Evolutionary conservation across 345 rosid genomes (phyloP), one percentile per base, ranked within the genome.

Genomic region (Euclidium syriacum): DNA sequence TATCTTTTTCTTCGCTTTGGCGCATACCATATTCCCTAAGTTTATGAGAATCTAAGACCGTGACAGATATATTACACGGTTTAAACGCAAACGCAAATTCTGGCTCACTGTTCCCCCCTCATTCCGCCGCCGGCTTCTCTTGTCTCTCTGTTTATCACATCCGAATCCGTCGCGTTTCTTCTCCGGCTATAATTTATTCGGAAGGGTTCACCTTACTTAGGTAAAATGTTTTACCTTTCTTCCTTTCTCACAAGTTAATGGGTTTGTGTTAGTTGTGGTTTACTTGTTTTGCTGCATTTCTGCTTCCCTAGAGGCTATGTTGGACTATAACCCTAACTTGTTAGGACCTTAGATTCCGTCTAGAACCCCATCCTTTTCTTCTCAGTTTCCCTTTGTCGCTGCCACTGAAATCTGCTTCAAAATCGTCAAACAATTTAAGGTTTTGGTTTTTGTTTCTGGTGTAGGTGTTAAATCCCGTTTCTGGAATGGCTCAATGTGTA

Each of bases 401-500:
- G 35, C 46, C 25, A 16, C 25, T 35, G 14, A 23, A 42, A n/a
- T 32, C 10, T 0, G 10, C 23, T 43, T 24, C 38, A 34, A 12
- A 4, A 6, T 52, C 27, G 26, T 43, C 16, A 39, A 7, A 36
- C 23, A 30, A 1, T 44, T 35, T 10, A 27, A 20, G 39, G 27
- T 26, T 48, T 38, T 66, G 33, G 46, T 47, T 17, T 47, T 17
- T 54, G 47, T 10, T 38, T 38, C 9, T 39, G 64, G 38, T 30
- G 46, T 5, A 63, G 69, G 50, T 29, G 23, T 62, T 26, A 30
- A 12, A 8, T 18, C 6, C 39, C 27, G 44, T 54, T 47, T 48
- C 59, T 56, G 61, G 39, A 54, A 85, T 85, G 91, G 80, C 80
- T 61, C 59, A 72, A 65, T 69, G 78, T 59, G 29, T 66, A 51